These are phyloP conservation scores for Nelumbo lutea DNA, from an alignment of 164 flowering plant species.

Conservation along the genomic window DNA sequence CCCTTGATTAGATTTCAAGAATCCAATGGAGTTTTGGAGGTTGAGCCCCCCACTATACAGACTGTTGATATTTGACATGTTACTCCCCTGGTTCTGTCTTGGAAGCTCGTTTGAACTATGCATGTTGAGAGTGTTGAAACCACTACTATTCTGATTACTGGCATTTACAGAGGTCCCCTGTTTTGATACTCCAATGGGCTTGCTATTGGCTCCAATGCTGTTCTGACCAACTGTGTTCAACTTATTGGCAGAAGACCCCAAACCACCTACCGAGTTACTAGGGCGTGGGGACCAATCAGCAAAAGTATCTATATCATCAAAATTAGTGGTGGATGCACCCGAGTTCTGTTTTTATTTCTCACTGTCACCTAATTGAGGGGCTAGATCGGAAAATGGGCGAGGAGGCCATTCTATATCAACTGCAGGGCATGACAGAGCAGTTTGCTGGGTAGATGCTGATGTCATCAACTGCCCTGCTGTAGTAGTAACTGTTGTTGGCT, in stretches of 20 bases:
- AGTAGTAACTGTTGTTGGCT: constrained; percentile 21
- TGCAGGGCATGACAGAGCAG: constrained; percentile 48
- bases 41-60: constrained; percentile 16
- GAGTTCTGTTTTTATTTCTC: constrained; percentile 25
- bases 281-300: constrained; percentile 92
- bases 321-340: constrained; percentile 31
- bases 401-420: constrained; percentile 97
- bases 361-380: constrained; percentile 26
- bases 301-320: constrained; percentile 81
- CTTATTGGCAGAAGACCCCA: constrained; percentile 27
- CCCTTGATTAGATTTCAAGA: constrained; percentile 40
- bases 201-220: constrained; percentile 19
- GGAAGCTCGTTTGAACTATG: constrained; percentile 37
- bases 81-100: constrained; percentile 37
- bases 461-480: constrained; percentile 23
- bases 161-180: constrained; percentile 29
- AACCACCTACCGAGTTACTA: constrained; percentile 29
- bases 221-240: constrained; percentile 17
- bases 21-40: constrained; percentile 34
- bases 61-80: constrained; percentile 15
- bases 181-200: constrained; percentile 20
- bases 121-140: constrained; percentile 7
- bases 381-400: constrained; percentile 32
- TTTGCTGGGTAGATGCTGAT: constrained; percentile 36
- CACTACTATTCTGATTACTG: constrained; percentile 22